A percentile compares a stretch with the other conserved stretches of the same genome.
Evolutionary conservation across 805 yeast genomes (phyloP).

Genomic region (Yarrowia bubula): DNA sequence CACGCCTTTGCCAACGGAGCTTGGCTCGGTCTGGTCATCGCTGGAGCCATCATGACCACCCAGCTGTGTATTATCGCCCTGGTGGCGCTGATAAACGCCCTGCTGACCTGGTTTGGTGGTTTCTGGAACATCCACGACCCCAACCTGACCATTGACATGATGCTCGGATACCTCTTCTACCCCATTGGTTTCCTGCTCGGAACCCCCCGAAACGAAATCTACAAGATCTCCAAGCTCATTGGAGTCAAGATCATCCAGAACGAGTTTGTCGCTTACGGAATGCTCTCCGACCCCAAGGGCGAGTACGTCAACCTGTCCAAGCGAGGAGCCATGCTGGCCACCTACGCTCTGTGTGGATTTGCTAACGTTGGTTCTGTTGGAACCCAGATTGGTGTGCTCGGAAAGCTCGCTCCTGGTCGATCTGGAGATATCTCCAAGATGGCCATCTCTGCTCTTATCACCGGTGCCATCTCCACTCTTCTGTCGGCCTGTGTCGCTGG

Average conservation of each 20-base stretch:
- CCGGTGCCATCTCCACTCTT: slow-evolving; percentile 55
- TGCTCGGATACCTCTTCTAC: slow-evolving; percentile 56
- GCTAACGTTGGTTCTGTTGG: slow-evolving; percentile 63
- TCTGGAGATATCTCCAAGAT: slow-evolving; percentile 48
- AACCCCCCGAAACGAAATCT: slow-evolving; percentile 52
- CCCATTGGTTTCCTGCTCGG: slow-evolving; percentile 62
- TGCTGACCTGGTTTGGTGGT: slow-evolving; percentile 59
- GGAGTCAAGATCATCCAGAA: slow-evolving; percentile 60
- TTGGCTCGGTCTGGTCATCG: slow-evolving; percentile 54
- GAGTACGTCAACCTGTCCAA: slow-evolving; percentile 49
- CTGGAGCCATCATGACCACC: slow-evolving; percentile 56
- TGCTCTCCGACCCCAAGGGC: slow-evolving; percentile 41
- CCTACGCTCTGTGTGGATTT: slow-evolving; percentile 63
- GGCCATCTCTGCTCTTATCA: slow-evolving; percentile 50
- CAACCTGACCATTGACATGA: slow-evolving; percentile 52
- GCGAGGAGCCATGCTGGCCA: slow-evolving; percentile 56
- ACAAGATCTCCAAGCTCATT: slow-evolving; percentile 51
- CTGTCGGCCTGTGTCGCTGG: slow-evolving; percentile 61
- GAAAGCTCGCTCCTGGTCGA: slow-evolving; percentile 53
- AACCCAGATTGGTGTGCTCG: slow-evolving; percentile 58
- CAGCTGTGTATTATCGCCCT: slow-evolving; percentile 60
- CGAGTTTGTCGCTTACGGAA: slow-evolving; percentile 56
- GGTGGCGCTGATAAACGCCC: slow-evolving; percentile 55
- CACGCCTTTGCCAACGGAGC: slow-evolving; percentile 63
- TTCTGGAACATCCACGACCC: slow-evolving; percentile 57